Percentiles rank a stretch among this genome's conserved stretches.
Conservation (phyloP, 179 eudicot genomes). For the Camellia oleifera region DNA sequence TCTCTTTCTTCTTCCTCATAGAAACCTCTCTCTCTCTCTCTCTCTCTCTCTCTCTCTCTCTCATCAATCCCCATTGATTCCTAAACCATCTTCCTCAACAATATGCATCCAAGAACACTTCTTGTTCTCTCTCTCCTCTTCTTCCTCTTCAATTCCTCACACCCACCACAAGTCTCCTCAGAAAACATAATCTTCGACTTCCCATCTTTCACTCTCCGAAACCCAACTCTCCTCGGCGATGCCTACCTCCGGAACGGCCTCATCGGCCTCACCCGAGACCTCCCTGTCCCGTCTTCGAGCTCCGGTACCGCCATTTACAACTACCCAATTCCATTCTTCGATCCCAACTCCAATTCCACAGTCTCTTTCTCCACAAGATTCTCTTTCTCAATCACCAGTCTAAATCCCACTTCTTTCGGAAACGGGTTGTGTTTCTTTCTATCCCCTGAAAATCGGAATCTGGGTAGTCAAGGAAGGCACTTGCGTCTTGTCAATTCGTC, state of each 20-base stretch:
- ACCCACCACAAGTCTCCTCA: slow-evolving; percentile 16
- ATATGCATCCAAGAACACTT: slow-evolving; percentile 31
- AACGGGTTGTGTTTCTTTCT: no score
- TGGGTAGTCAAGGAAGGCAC: no score
- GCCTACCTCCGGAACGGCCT: slow-evolving; percentile 53
- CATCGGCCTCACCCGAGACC: slow-evolving; percentile 56
- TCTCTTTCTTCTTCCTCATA: not conserved
- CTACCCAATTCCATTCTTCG: no score
- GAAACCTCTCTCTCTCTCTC: slow-evolving; percentile 6
- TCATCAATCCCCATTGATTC: no score
- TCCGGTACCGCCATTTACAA: no score
- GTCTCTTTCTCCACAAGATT: no score
- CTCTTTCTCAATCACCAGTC: no score
- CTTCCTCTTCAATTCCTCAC: slow-evolving; percentile 5
- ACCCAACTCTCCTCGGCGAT: slow-evolving; percentile 72
- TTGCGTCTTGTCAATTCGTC: no score
- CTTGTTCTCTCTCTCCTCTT: slow-evolving; percentile 27
- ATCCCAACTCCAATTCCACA: no score
- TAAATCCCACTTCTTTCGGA: no score
- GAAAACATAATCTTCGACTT: slow-evolving; percentile 38
- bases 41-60: slow-evolving; percentile 7
- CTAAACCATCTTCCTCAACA: not conserved
- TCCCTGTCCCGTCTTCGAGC: no score
- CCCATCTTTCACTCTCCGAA: slow-evolving; percentile 42
- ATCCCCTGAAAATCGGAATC: no score